Percentiles rank a stretch among this genome's conserved stretches.
Evolutionary conservation across 441 rosid genomes (phyloP).

Genomic region (Syzygium syzygioides): DNA sequence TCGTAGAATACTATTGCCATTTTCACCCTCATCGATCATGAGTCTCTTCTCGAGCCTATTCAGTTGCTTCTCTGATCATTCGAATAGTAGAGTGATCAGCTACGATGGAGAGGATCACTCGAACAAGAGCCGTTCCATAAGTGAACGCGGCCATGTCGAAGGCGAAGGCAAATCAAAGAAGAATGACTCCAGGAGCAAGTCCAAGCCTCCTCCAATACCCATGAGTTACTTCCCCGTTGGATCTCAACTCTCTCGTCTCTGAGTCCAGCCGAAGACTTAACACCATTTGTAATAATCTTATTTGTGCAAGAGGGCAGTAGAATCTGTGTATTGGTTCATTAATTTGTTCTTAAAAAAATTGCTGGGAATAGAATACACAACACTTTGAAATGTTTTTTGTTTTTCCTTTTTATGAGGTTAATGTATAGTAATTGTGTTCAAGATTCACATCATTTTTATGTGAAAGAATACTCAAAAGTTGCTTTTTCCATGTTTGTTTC

Average conservation of each 20-base stretch:
- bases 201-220: neutral
- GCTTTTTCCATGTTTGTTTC: neutral
- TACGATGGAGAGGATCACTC: neutral
- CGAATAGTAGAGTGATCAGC: neutral
- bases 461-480: neutral
- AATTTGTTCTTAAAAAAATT: neutral
- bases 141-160: neutral
- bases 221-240: constrained; percentile 1
- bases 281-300: neutral
- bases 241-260: neutral
- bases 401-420: neutral
- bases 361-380: neutral
- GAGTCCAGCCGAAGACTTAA: neutral
- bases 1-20: neutral
- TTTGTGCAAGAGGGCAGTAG: neutral
- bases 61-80: neutral
- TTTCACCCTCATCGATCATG: neutral
- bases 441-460: neutral
- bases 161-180: neutral
- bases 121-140: neutral
- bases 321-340: neutral
- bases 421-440: neutral
- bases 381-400: neutral
- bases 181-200: neutral
- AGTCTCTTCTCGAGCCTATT: neutral